phyloP scores from a whole-genome alignment of 495 filamentous ascomycete species.

The Diplogelasinospora grovesii region DNA sequence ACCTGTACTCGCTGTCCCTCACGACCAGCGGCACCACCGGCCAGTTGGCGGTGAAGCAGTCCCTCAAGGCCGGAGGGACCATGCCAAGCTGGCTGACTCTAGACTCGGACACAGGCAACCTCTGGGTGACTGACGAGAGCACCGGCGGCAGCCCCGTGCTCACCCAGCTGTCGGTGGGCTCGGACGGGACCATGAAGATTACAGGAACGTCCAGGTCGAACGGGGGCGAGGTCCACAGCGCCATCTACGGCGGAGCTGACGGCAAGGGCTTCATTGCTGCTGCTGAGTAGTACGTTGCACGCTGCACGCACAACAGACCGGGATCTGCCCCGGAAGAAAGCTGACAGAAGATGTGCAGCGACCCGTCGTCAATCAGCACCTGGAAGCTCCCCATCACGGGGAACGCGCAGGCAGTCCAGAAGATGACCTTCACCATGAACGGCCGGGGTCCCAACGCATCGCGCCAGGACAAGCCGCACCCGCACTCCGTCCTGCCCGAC shows the following conservation, averaged over 20 bases:
- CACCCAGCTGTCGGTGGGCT: conserved; percentile 28
- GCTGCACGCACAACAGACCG: neutral
- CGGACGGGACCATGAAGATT: conserved; percentile 29
- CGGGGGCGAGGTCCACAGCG: conserved; percentile 32
- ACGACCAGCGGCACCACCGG: conserved; percentile 12
- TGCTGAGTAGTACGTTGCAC: conserved; percentile 35
- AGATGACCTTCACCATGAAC: conserved; percentile 46
- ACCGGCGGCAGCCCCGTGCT: conserved; percentile 30
- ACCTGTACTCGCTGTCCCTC: conserved; percentile 29
- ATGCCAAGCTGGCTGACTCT: conserved; percentile 50
- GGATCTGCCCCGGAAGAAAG: too few species aligned
- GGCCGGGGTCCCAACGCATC: conserved; percentile 38
- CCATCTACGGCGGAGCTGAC: conserved; percentile 27
- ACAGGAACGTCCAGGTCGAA: conserved; percentile 22
- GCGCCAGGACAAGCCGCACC: conserved; percentile 58
- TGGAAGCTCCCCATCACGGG: conserved; percentile 25
- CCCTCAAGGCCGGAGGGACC: conserved; percentile 18
- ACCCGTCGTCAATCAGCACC: conserved; percentile 29
- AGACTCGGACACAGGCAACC: conserved; percentile 30
- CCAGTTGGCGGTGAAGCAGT: conserved; percentile 18
- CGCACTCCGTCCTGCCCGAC: conserved; percentile 59
- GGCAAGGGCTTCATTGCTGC: conserved; percentile 33
- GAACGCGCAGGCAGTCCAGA: conserved; percentile 28
- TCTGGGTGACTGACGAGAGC: conserved; percentile 53
- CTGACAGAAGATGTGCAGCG: conserved; percentile 24